These are phyloP conservation scores for Auriculariales sp. DNA, from an alignment of 768 basidiomycete genomes.

Conservation along the genomic window DNA sequence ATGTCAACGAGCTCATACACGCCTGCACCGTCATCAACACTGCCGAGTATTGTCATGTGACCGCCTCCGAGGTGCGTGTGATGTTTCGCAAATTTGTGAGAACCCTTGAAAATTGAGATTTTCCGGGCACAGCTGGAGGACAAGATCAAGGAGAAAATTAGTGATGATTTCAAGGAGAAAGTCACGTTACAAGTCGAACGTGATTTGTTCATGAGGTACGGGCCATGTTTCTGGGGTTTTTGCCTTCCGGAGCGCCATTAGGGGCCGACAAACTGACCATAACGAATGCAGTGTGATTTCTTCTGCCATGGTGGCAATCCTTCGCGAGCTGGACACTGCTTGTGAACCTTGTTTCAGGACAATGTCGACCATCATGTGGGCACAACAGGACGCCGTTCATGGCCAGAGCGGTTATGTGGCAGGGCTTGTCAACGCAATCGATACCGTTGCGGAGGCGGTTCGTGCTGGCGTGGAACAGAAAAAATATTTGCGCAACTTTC, in stretches of 20 bases:
- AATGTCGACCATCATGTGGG: constrained; percentile 72
- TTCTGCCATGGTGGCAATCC: constrained; percentile 58
- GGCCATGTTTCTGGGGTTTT: no score
- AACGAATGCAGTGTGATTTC: constrained; percentile 57
- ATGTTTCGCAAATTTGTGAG: not conserved
- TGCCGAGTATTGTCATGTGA: constrained; percentile 91
- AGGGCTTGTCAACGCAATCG: constrained; percentile 61
- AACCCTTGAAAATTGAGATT: not conserved
- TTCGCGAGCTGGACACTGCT: constrained; percentile 75
- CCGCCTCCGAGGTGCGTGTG: constrained; percentile 60
- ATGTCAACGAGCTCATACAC: constrained; percentile 59
- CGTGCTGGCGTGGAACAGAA: constrained; percentile 82
- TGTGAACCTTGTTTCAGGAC: constrained; percentile 67
- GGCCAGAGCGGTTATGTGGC: constrained; percentile 71
- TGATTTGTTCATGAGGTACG: constrained; percentile 79
- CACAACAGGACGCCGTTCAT: constrained; percentile 64
- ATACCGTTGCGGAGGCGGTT: constrained; percentile 62
- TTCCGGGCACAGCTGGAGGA: constrained; percentile 60
- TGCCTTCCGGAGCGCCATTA: no score
- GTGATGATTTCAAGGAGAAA: constrained; percentile 60
- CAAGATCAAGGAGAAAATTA: constrained; percentile 71
- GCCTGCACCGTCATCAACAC: constrained; percentile 90
- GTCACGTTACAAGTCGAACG: constrained; percentile 74
- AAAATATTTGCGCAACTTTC: constrained; percentile 84
- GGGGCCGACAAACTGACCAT: no score